Base-by-base conservation (phyloP, 768 basidiomycete genomes). In the Lactarius hatsudake region DNA sequence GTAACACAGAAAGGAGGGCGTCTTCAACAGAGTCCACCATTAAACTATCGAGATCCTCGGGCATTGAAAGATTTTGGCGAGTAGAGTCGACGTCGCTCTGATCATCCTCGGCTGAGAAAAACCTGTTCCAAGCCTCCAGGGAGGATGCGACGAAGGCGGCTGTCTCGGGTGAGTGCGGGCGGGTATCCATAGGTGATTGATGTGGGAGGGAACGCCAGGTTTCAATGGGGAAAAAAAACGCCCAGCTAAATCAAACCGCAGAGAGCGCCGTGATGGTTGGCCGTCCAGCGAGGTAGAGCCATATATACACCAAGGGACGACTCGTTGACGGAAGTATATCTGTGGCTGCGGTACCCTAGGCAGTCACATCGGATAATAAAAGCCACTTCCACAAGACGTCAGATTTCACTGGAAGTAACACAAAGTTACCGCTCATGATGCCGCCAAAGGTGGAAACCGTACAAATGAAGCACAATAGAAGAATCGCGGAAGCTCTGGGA, bases 321-420 rank as follows among this genome's bases (percentile, higher is more conserved):
- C 42, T 15, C 4, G 23, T 20, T 18, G 30, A 32, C 9, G 30
- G 12, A 56, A 18, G 32, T 23, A 3, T 38, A 51, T 20, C 9
- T 67, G 57, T 66, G 61, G 48, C 40, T 17, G 60, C 15, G 54
- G 55, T 5, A n/a, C 43, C 4, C 4, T 12, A 26, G 17, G 61
- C 8, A 30, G 62, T 12, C 42, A 23, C 51, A 42, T 32, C 8
- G n/a, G 48, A 53, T 20, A 45, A 40, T 30, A 20, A 32, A 18
- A 18, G 30, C 55, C 18, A 32, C 30, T 34, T 56, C 55, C 55
- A 20, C 30, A 56, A 56, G 23, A 23, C 23, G 51, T 53, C 26
- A 7, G 51, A 53, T 7, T 26, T 13, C 48, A 51, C 13, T 51
- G 26, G 48, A 26, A 23, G 12, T 23, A 51, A 13, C 12, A 23